Evolutionary conservation across 345 rosid genomes (phyloP), one percentile per base, ranked within the genome.

Genomic region (Gossypium rotundifolium): DNA sequence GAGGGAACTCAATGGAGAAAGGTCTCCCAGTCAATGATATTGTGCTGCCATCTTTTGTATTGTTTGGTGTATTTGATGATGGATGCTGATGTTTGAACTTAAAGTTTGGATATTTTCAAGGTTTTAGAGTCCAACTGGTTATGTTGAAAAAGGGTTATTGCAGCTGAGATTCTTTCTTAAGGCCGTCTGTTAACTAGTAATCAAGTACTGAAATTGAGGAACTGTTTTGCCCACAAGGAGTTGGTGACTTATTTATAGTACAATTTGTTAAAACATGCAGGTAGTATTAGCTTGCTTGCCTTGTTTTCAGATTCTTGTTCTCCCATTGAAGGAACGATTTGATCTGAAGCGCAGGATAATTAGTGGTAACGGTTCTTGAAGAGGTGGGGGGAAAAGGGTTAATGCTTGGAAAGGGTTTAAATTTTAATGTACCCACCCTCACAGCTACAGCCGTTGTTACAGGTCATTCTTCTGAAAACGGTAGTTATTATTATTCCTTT

Each of bases 1-100:
- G 3, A 81, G 80, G 76, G 87, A 70, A 65, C 27, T 18, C 14
- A 82, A 80, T 54, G 90, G 89, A 73, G 90, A 80, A 25, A 84
- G 92, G 81, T 89, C 97, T 80, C 94, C 96, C 22, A 87, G 89
- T 81, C 89, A 76, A 78, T 91, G 89, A 91, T 61, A 16, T 9
- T 60, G 40, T 40, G 42, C 54, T 45, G 23, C 25, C 40, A 42
- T 42, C 16, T 10, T 4, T 44, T 77, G 63, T 67, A 57, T 33
- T 49, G 60, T 62, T 40, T 46, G 25, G 53, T 46, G 72, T 45
- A 44, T 67, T 71, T 75, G 66, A 71, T 60, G 42, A 71, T 11
- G 61, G 70, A 49, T 18, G 72, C 9, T 74, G 64, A n/a, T 18
- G 52, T 74, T 65, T 40, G 25, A 23, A 52, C 49, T 44, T 17